phyloP scores from a whole-genome alignment of 1,139 yeast species.

The Blastobotrys apis region DNA sequence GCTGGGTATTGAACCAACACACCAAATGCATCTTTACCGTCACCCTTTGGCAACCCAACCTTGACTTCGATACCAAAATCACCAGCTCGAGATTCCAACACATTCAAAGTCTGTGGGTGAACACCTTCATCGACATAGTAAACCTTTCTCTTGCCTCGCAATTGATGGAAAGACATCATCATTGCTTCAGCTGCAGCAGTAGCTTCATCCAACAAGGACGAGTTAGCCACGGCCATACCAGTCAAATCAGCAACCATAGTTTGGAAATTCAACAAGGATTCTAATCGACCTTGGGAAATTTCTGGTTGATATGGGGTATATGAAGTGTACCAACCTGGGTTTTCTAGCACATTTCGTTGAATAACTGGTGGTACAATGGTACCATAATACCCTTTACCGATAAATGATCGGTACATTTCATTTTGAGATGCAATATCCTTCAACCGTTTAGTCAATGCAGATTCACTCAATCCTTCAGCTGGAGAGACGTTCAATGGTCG shows the following conservation, averaged over 20 bases:
- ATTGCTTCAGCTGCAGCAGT: slow-evolving; percentile 98
- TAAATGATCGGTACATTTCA: slow-evolving; percentile 63
- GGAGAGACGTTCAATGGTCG: slow-evolving; percentile 64
- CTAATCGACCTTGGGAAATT: slow-evolving; percentile 93
- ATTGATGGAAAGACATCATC: slow-evolving; percentile 70
- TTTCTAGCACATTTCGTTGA: slow-evolving; percentile 84
- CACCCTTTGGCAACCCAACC: slow-evolving; percentile 47
- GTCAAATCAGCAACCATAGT: slow-evolving; percentile 85
- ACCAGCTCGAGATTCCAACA: slow-evolving; percentile 70
- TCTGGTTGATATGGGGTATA: slow-evolving; percentile 99
- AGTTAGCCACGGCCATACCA: slow-evolving; percentile 88
- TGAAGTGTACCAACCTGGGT: slow-evolving; percentile 98
- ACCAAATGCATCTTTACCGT: slow-evolving; percentile 59
- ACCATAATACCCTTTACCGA: slow-evolving; percentile 94
- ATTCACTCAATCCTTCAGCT: slow-evolving; percentile 69
- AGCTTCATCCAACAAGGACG: slow-evolving; percentile 92
- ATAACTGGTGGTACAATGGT: slow-evolving; percentile 88
- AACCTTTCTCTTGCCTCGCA: slow-evolving; percentile 60
- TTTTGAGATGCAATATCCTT: slow-evolving; percentile 70
- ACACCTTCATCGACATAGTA: slow-evolving; percentile 73
- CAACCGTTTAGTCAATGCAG: slow-evolving; percentile 70
- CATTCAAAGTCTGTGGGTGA: slow-evolving; percentile 83
- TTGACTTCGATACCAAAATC: slow-evolving; percentile 67
- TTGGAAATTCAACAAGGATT: slow-evolving; percentile 83
- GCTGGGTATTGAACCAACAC: slow-evolving; percentile 87